Evolutionary conservation across 1,284 basidiomycete genomes (phyloP).

Genomic region (Kwoniella shivajii): DNA sequence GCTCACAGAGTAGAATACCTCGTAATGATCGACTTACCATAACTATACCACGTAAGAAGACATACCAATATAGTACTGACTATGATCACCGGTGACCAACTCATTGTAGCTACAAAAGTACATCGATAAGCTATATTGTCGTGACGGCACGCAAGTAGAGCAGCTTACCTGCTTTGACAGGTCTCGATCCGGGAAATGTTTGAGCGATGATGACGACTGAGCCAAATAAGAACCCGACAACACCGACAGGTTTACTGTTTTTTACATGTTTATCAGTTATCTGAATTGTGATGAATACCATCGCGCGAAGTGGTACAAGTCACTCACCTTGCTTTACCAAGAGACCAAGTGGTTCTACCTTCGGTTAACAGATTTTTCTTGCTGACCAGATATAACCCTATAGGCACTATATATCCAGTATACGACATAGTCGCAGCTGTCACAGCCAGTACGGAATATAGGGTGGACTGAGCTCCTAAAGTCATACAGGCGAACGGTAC

Average conservation of each 20-base stretch:
- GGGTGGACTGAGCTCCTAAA: constrained; percentile 24
- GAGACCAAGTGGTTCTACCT: constrained; percentile 48
- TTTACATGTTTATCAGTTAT: constrained; percentile 12
- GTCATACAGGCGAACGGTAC: constrained; percentile 42
- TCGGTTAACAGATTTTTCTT: constrained; percentile 46
- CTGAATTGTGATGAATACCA: constrained; percentile 32
- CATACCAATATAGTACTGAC: constrained; percentile 34
- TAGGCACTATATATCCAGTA: constrained; percentile 45
- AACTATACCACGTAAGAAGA: constrained; percentile 41
- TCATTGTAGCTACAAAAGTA: constrained; percentile 33
- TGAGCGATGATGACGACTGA: constrained; percentile 38
- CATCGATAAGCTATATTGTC: background rate
- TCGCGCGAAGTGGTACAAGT: constrained; percentile 37
- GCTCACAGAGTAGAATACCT: background rate
- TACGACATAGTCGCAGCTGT: constrained; percentile 44
- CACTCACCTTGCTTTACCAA: constrained; percentile 40
- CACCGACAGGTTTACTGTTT: constrained; percentile 40
- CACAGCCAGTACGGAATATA: constrained; percentile 44
- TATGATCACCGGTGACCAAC: constrained; percentile 49
- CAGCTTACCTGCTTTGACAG: constrained; percentile 37
- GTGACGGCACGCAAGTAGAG: background rate
- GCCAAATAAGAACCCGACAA: constrained; percentile 37
- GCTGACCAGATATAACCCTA: constrained; percentile 46
- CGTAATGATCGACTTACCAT: constrained; percentile 26
- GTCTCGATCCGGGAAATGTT: constrained; percentile 38